Base-by-base conservation (phyloP, 257 asterid species). In the Phtheirospermum japonicum region DNA sequence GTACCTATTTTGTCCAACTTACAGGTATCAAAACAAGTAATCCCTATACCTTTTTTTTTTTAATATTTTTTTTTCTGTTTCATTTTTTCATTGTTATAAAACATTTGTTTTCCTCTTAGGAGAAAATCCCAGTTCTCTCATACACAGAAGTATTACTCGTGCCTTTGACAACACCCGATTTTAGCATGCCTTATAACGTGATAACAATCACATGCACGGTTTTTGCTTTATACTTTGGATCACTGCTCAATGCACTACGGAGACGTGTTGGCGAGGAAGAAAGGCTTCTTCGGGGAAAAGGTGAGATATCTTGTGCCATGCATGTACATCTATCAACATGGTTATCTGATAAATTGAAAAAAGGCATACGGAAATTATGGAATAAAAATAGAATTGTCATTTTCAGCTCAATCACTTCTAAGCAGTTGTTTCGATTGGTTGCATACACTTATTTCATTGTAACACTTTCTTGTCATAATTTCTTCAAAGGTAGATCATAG, bases 101-200 rank as follows among this genome's bases (percentile, higher is more conserved):
- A 68, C 36, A 77, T 68, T 57, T 71, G 19, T 39, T 57, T 59
- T 54, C 32, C 65, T 61, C 59, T 49, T 78, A 89, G 97, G 90
- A 85, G 64, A 68, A 71, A 40, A 78, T 56, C 64, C 82, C 81
- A 0, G 82, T 85, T 63, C 77, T 80, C 28, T 80, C 89, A n/a
- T 93, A 93, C 80, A 87, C 96, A 0, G 99, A 93, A 87, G 95
- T 89, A 55, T 71, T 93, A 28, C 92, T 93, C 49, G 97, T 93
- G 67, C 99, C 99, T 60, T 80, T 93, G 81, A 93, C 99, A 14
- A 93, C 99, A 63, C 99, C 99, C 56, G 99, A 89, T 85, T 93
- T 93, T 76, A 93, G 97, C 89, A 93, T 93, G 96, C 96, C 97
- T 64, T 89, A 89, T 85, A 93, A 93, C 63, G 99, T 93, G 68